Evolutionary conservation across 192 early-diverging fungal species (phyloP), one percentile per base, ranked within the genome.

Genomic region (Linnemannia schmuckeri): DNA sequence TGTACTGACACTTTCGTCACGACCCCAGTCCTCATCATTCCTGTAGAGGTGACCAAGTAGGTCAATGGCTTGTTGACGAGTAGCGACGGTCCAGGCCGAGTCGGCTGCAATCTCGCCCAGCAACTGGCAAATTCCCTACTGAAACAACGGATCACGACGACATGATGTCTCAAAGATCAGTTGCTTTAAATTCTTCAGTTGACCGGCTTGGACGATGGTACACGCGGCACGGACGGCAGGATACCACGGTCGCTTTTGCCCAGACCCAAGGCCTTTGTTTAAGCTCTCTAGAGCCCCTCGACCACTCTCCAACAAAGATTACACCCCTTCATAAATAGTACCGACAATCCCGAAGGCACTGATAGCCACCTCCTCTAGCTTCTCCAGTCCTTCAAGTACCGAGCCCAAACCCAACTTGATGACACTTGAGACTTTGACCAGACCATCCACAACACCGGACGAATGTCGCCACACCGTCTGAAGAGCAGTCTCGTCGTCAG

Each of bases 41-140:
- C 30, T 66, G 61, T 33, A 66, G 27, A 66, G 61, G 17, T 35
- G 27, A 4, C 4, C 61, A 33, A 66, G 30, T 0, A 66, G 12
- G 9, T 35, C 30, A 33, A 66, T 13, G 61, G 27, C 10, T 66
- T 24, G 61, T 12, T 33, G 13, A 0, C 61, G 61, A 33, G 15
- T 4, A 12, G 61, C 1, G 13, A 66, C 12, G 3, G 5, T 3
- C 61, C 61, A 66, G 10, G 15, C 0, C 10, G 9, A 2, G 12
- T 66, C 75, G 41, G 27, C 38, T 22, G 38, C 70, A 24, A 77
- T 57, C 35, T 77, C 40, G 7, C 24, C 75, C 30, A 77, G 12
- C n/a, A 57, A 20, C 15, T 68, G 75, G 12, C 61, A 77, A 0
- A 68, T 27, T 4, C 75, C 75, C 75, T 61, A 68, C 41, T 63